Conservation (phyloP, 805 yeast species). For the Huiozyma naganishii region DNA sequence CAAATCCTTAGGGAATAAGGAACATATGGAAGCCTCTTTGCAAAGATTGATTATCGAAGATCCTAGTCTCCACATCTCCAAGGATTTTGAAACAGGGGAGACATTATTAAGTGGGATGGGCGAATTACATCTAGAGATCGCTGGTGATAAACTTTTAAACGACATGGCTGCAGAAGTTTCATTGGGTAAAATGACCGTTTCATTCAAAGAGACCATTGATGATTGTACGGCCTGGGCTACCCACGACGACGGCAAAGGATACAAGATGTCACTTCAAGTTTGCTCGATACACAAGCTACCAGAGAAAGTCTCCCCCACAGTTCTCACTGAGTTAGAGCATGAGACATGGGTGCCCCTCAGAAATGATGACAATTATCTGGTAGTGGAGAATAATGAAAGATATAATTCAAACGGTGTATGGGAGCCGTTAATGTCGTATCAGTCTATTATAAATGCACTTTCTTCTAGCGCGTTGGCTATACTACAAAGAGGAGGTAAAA, state of each 20-base stretch:
- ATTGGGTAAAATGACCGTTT: constrained; percentile 76
- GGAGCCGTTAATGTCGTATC: constrained; percentile 38
- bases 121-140: constrained; percentile 86
- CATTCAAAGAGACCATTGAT: constrained; percentile 66
- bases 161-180: constrained; percentile 77
- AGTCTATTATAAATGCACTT: constrained; percentile 42
- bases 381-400: constrained; percentile 20
- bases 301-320: constrained; percentile 7
- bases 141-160: constrained; percentile 63
- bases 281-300: constrained; percentile 8
- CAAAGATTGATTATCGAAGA: constrained; percentile 68
- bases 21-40: constrained; percentile 63
- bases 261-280: constrained; percentile 13
- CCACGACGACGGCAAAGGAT: constrained; percentile 8
- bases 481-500: constrained; percentile 57
- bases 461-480: constrained; percentile 51
- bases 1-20: constrained; percentile 64
- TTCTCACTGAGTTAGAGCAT: constrained; percentile 17
- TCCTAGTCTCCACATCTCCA: constrained; percentile 66
- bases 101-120: constrained; percentile 97
- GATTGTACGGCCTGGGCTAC: constrained; percentile 4
- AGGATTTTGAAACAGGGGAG: constrained; percentile 80
- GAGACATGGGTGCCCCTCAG: constrained; percentile 22
- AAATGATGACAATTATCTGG: constrained; percentile 27
- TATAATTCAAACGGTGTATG: constrained; percentile 31